These are phyloP conservation scores for Diaporthe vexans DNA, from an alignment of 2,329 filamentous ascomycete species.

Conservation along the genomic window DNA sequence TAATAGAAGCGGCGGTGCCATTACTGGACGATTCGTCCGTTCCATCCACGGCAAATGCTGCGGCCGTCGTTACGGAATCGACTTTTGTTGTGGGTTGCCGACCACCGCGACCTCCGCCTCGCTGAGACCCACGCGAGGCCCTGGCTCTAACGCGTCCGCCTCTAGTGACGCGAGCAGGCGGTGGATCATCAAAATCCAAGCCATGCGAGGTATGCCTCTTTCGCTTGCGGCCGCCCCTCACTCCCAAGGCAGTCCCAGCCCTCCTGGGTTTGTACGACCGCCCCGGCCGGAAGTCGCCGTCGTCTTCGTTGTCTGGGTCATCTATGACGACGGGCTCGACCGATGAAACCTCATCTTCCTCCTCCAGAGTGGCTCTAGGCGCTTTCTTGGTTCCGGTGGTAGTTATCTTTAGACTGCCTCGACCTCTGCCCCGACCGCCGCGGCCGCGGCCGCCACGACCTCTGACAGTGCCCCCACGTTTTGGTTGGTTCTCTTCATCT, in stretches of 20 bases:
- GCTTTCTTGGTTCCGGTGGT: slow-evolving; percentile 41
- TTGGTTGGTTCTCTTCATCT: slow-evolving; percentile 45
- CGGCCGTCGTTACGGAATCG: slow-evolving; percentile 34
- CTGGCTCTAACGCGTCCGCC: slow-evolving; percentile 32
- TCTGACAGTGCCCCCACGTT: slow-evolving; percentile 34
- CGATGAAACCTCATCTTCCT: slow-evolving; percentile 33
- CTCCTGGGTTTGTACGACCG: slow-evolving; percentile 30
- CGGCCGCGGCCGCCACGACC: slow-evolving; percentile 38
- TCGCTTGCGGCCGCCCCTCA: slow-evolving; percentile 39
- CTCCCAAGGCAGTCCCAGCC: slow-evolving; percentile 27
- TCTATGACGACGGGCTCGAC: slow-evolving; percentile 27
- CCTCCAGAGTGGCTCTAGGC: slow-evolving; percentile 17
- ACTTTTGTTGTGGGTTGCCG: background rate
- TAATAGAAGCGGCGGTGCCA: slow-evolving; percentile 25
- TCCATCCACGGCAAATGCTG: slow-evolving; percentile 36
- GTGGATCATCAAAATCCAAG: slow-evolving; percentile 34
- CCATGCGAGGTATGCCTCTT: slow-evolving; percentile 36
- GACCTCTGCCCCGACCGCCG: slow-evolving; percentile 37
- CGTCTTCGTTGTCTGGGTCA: slow-evolving; percentile 45
- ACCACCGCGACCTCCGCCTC: slow-evolving; percentile 38
- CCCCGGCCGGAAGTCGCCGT: slow-evolving; percentile 41
- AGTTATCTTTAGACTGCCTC: slow-evolving; percentile 37
- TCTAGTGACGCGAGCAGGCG: slow-evolving; percentile 23
- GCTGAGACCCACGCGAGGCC: slow-evolving; percentile 15
- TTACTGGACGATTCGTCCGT: slow-evolving; percentile 35